A percentile compares a stretch with the other conserved stretches of the same genome.
phyloP scores from a whole-genome alignment of 83 land plant species.

The Diphasiastrum complanatum region DNA sequence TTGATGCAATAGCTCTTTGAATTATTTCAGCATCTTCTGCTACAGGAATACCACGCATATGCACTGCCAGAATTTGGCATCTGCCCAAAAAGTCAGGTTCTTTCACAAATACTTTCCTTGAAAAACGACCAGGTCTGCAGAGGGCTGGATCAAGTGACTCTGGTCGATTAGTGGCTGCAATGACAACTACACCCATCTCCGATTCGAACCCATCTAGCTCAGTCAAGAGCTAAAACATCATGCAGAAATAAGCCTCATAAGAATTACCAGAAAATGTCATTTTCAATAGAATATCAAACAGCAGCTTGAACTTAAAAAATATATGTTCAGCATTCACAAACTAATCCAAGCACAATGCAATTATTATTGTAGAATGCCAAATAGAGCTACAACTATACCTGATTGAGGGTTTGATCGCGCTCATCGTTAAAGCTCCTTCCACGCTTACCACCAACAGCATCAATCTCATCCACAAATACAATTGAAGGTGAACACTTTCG shows the following conservation, averaged over 20 bases:
- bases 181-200: constrained; percentile 39
- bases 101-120: constrained; percentile 78
- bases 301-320: constrained; percentile 1
- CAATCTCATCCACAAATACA: constrained; percentile 8
- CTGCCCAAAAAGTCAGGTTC: constrained; percentile 82
- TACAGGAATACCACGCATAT: constrained; percentile 69
- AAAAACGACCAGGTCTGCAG: constrained; percentile 87
- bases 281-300: constrained; percentile 3
- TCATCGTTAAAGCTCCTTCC: constrained; percentile 10
- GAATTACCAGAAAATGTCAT: background rate
- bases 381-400: constrained; percentile 33
- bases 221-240: constrained; percentile 18
- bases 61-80: constrained; percentile 72
- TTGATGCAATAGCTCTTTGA: constrained; percentile 54
- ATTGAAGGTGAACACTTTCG: constrained; percentile 6
- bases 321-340: background rate
- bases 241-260: constrained; percentile 3
- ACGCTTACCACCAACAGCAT: constrained; percentile 8
- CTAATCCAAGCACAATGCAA: background rate
- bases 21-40: constrained; percentile 55
- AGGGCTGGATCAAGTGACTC: constrained; percentile 94
- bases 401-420: constrained; percentile 17
- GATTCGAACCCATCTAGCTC: constrained; percentile 16
- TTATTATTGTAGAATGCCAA: background rate
- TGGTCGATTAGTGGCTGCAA: constrained; percentile 95